phyloP scores from a whole-genome alignment of 2,329 filamentous ascomycete genomes.

The Fragosphaeria purpurea region DNA sequence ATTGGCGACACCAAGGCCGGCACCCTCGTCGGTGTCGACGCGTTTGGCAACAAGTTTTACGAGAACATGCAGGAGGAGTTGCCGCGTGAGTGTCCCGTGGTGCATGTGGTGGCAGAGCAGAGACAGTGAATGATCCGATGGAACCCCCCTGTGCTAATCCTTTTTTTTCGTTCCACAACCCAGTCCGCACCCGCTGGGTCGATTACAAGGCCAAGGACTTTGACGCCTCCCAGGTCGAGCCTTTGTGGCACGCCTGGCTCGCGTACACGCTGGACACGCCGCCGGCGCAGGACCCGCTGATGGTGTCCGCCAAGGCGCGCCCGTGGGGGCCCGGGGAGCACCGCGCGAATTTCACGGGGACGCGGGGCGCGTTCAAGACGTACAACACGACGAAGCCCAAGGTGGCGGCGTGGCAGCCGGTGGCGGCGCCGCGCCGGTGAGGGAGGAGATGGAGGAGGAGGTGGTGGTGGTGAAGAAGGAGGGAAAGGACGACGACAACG shows the following conservation, averaged over 20 bases:
- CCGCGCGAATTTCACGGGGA: conserved; percentile 64
- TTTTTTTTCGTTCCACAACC: too few relatives aligned
- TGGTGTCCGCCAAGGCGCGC: conserved; percentile 42
- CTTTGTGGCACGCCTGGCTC: conserved; percentile 97
- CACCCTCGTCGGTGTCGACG: conserved; percentile 71
- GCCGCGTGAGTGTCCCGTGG: conserved; percentile 54
- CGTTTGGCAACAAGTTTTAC: conserved; percentile 94
- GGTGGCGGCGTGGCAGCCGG: conserved; percentile 25
- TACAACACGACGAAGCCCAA: conserved; percentile 65
- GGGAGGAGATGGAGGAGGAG: not conserved
- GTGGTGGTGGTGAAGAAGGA: too few relatives aligned
- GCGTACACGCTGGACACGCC: conserved; percentile 86
- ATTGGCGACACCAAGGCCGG: conserved; percentile 95
- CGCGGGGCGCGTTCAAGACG: conserved; percentile 74
- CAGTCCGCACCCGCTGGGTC: conserved; percentile 93
- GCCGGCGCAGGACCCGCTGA: conserved; percentile 64
- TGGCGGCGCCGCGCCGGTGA: conserved; percentile 20
- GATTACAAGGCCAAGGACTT: conserved; percentile 87
- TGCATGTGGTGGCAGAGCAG: too few relatives aligned
- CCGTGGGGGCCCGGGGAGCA: conserved; percentile 67
- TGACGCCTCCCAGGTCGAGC: conserved; percentile 77
- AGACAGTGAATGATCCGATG: too few relatives aligned
- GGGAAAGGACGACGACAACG: too few relatives aligned
- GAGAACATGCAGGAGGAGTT: conserved; percentile 94
- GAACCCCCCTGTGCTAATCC: too few relatives aligned